Base-by-base conservation (phyloP, 371 early-diverging fungal species). In the Mycotypha africana region DNA sequence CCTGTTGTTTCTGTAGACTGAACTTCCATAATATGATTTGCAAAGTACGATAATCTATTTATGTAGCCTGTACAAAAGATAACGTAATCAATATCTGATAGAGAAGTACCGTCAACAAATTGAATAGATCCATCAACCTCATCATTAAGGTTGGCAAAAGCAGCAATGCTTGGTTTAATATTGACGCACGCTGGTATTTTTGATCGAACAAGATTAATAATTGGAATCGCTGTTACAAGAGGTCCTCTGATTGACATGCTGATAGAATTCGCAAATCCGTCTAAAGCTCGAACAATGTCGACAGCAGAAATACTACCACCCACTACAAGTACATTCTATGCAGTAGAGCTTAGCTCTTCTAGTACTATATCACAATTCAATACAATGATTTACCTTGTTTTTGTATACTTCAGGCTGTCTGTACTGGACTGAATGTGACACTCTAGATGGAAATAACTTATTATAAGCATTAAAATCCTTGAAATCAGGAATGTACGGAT, bases 51-150 rank as follows among this genome's bases (percentile, higher is more conserved):
- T 34, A 72, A 60, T 15, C 73, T 63, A 49, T 66, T 65, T 6
- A 58, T 47, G 49, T 76, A 85, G 0, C 88, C 88, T 2, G 86
- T 88, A 44, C 82, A 82, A 32, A 76, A 81, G 17, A 85, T 60
- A 8, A 88, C 71, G 3, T 47, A 48, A 45, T 88, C 86, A 15
- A 85, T 61, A 17, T 73, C 53, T 3, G 67, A 63, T 3, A 78
- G 15, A 0, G 43, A 53, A 2, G 74, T 66, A n/a, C 74, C 80
- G 48, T 85, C 85, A 9, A 64, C 71, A 60, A 88, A 84, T 25
- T 42, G 42, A 24, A 73, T 53, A 1, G 45, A 47, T 0, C 67
- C 70, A 26, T 67, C 53, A 1, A 60, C 45, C 5, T 42, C 17
- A 1, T 62, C 65, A 15, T 64, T 17, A 8, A 30, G n/a, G 42